Evolutionary conservation across 1,284 basidiomycete species (phyloP), one percentile per base, ranked within the genome.

Genomic region (Omphalotus olearius): DNA sequence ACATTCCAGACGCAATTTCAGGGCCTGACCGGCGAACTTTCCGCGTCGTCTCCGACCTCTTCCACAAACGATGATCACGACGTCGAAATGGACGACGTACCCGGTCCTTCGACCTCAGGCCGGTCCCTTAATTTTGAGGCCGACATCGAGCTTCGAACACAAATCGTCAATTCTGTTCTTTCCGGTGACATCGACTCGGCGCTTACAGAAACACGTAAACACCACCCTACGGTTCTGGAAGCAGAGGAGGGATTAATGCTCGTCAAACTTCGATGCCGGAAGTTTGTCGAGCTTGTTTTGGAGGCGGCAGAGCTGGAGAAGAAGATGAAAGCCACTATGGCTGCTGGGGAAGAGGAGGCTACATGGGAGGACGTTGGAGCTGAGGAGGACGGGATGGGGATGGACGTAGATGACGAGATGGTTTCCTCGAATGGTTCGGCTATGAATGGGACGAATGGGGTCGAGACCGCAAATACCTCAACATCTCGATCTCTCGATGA

Each of bases 231-330:
- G 6, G 86, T 87, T 16, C 70, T 91, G n/a, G 78, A 77, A 53
- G 74, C 77, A 26, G 81, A 88, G 52, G 75, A 78, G 35, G 82
- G 84, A 6, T 66, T 89, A 30, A 77, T 90, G 70, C 66, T 79
- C 26, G 86, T 91, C 70, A 88, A 87, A 64, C 66, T 92, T 58
- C 79, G 84, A 23, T 91, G 88, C 67, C 76, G 88, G 57, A 88
- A 87, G 65, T 91, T 93, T 60, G 80, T 93, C 39, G 91, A 93
- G 65, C 74, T 91, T 28, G 78, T 88, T 11, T 62, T 91, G 57
- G 78, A 80, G 54, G 81, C 86, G 6, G 76, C 80, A 11, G 85
- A 85, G 54, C 70, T 85, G 56, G 76, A 80, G 66, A 80, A 83
- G 68, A 74, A 68, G 59, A 76, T 80, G 69, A 72, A 73, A 50